Evolutionary conservation across 169 alveolate genomes (phyloP), one percentile per base, ranked within the genome.

Genomic region (Plasmodium vivax): DNA sequence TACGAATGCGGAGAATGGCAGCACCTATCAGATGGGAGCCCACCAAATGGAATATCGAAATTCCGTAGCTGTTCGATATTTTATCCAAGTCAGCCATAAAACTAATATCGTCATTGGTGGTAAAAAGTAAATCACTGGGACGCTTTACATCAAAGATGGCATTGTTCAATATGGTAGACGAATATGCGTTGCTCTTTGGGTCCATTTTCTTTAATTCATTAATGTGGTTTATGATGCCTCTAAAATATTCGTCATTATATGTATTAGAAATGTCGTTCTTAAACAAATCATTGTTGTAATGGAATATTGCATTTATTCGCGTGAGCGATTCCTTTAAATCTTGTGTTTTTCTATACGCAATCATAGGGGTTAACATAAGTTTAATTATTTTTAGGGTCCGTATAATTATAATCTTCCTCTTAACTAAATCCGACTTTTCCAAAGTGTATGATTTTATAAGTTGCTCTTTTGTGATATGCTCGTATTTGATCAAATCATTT

Each of bases 401-500:
- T 73, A 72, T 7, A 34, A 84, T 23, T 72, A 84, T 12, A 30
- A 36, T 36, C 4, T 36, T 36, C 4, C 4, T 3, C 4, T 36
- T 36, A 2, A 36, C 41, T 36, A 36, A 36, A 2, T 36, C 41
- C 9, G 93, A 84, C n/a, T n/a, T 32, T 41, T 84, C 93, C 5
- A 34, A 9, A 0, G 27, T 84, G 36, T 58, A 30, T 9, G 19
- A 2, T 27, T 84, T 23, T 10, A 84, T 84, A 6, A 38, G 72
- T 41, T 58, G 84, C 34, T 19, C 1, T 34, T 84, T 84, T 38
- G 74, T 27, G 34, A 84, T 19, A 84, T 84, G 72, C 41, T 84
- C 82, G 19, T 71, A 84, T 71, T 84, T 68, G 45, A 84, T 73
- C 38, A 84, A 41, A 58, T 84, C 93, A 4, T 84, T n/a, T 23